These are phyloP conservation scores for Trichoderma oligosporum DNA, from an alignment of 2,329 filamentous ascomycete species.

Conservation along the genomic window DNA sequence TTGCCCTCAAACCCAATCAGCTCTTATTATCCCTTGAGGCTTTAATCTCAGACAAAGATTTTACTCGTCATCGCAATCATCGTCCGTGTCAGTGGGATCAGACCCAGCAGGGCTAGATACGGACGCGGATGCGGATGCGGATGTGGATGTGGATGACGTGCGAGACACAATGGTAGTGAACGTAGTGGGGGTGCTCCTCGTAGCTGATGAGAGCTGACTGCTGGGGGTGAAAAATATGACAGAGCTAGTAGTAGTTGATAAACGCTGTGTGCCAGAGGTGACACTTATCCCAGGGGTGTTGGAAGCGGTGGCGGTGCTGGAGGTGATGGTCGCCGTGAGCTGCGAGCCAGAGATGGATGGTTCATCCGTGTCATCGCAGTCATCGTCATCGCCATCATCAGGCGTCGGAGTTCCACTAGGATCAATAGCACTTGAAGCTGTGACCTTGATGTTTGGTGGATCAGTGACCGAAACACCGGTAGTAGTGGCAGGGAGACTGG, in stretches of 20 bases:
- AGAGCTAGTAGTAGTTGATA: background rate
- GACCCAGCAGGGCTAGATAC: constrained; percentile 7
- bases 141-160: background rate
- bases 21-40: background rate
- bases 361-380: background rate
- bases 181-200: background rate
- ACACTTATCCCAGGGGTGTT: background rate
- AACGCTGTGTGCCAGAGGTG: too few species aligned
- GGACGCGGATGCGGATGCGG: background rate
- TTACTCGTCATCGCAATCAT: background rate
- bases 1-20: background rate
- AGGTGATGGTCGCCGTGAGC: background rate
- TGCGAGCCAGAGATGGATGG: background rate
- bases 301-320: background rate
- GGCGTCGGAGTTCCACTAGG: background rate
- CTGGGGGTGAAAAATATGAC: background rate
- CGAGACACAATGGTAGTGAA: constrained; percentile 13
- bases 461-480: background rate
- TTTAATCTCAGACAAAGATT: background rate
- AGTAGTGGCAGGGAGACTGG: background rate
- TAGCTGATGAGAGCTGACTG: background rate
- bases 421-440: too few species aligned
- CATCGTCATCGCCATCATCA: background rate
- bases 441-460: too few species aligned
- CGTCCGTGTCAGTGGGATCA: background rate